A percentile compares a stretch with the other conserved stretches of the same genome.
Conservation (phyloP, 1,139 yeast species). For the Debaryomyces sp. region DNA sequence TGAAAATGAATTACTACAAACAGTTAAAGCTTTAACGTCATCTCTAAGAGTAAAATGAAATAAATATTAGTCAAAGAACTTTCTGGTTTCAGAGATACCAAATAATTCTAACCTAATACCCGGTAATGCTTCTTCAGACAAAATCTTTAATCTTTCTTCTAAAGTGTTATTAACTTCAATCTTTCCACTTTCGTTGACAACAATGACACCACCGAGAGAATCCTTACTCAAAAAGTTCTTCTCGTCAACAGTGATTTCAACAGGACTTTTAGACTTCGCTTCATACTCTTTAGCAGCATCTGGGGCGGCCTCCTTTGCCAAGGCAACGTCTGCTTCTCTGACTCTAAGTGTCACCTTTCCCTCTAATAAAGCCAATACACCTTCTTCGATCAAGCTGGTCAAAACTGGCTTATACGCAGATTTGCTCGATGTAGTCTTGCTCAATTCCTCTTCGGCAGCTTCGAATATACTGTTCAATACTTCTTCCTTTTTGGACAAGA, state of each 20-base stretch:
- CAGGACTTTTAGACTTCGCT: conserved; percentile 55
- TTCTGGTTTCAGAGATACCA: conserved; percentile 85
- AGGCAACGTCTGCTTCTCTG: conserved; percentile 65
- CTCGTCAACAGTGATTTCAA: conserved; percentile 58
- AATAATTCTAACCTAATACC: conserved; percentile 88
- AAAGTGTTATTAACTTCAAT: conserved; percentile 91
- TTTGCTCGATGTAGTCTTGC: conserved; percentile 49
- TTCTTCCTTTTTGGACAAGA: conserved; percentile 83
- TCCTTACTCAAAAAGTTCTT: conserved; percentile 57
- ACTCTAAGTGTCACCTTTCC: conserved; percentile 63
- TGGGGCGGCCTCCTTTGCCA: conserved; percentile 64
- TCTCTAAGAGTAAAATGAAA: background rate
- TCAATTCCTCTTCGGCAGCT: conserved; percentile 65
- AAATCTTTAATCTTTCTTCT: conserved; percentile 86
- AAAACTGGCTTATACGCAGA: conserved; percentile 69
- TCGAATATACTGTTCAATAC: conserved; percentile 75
- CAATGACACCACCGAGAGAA: conserved; percentile 83
- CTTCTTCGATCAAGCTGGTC: conserved; percentile 82
- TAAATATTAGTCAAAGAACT: conserved; percentile 70
- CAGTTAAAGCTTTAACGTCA: background rate
- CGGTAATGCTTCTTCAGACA: conserved; percentile 86
- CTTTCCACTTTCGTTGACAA: conserved; percentile 72
- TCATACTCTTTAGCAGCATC: conserved; percentile 68
- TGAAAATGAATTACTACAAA: conserved; percentile 1
- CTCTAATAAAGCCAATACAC: conserved; percentile 75